phyloP scores from a whole-genome alignment of 139 green algal species.

The Chlamydomonas urium region DNA sequence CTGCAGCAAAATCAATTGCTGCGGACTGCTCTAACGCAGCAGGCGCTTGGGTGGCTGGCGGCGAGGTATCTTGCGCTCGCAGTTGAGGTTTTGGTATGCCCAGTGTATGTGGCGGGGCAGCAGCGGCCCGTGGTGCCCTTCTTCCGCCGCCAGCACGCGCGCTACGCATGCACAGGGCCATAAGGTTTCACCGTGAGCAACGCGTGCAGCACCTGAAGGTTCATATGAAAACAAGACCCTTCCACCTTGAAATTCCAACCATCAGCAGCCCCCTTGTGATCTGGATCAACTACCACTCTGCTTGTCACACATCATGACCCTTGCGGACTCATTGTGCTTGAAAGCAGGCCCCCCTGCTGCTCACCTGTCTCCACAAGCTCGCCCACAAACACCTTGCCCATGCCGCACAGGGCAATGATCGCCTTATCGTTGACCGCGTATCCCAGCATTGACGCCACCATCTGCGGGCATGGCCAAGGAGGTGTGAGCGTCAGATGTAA shows the following conservation, averaged over 20 bases:
- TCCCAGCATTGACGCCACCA: slow-evolving; percentile 36
- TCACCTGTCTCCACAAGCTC: slow-evolving; percentile 61
- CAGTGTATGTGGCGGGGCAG: not conserved
- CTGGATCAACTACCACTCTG: too few species aligned
- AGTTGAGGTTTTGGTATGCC: slow-evolving; percentile 2
- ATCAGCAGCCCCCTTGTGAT: too few species aligned
- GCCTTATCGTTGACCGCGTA: slow-evolving; percentile 27
- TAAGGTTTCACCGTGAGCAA: too few species aligned
- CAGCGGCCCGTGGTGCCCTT: not conserved
- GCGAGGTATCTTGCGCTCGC: not conserved
- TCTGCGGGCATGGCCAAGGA: slow-evolving; percentile 18
- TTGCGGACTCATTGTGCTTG: too few species aligned
- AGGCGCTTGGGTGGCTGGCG: not conserved
- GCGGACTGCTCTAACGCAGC: too few species aligned
- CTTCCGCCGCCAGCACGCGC: not conserved
- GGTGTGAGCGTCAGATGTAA: not conserved
- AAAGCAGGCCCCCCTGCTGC: too few species aligned
- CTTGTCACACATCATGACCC: too few species aligned
- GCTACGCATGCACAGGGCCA: too few species aligned
- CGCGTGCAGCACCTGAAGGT: too few species aligned
- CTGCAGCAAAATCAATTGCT: not conserved
- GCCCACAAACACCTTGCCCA: slow-evolving; percentile 76
- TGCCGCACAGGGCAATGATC: slow-evolving; percentile 58
- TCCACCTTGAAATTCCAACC: too few species aligned
- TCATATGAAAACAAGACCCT: too few species aligned